Base-by-base conservation (phyloP, 371 early-diverging fungal species). In the Saksenaea oblongispora region DNA sequence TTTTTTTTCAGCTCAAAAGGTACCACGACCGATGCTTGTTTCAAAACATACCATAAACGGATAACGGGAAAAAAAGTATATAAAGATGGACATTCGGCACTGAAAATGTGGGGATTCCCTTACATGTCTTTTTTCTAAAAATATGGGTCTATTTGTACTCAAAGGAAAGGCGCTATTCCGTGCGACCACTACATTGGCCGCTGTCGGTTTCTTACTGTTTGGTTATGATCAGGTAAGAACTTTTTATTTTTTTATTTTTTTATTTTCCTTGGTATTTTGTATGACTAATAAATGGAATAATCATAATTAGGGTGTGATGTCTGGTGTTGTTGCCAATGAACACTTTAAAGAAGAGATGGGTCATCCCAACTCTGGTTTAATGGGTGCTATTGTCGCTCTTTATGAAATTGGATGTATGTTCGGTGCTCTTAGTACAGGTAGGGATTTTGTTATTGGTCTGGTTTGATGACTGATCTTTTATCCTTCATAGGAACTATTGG, bases 211-310 rank as follows among this genome's bases (percentile, higher is more conserved):
- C 64, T 72, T 81, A 59, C 68, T 81, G 35, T 81, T 81, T 60
- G 82, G 82, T 66, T 81, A 81, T 54, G 82, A 78, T 69, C 81
- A 80, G 60, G 81, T 76, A 70, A 42, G 36, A 53, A 44, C n/a
- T n/a, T n/a, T n/a, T n/a, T n/a, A 36, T 11, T 39, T 15, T 36
- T 7, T 37, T 44, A 24, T 0, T 0, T 39, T 61, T 3, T 13
- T 5, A 37, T n/a, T 34, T 4, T 27, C 5, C 17, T 31, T 31
- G 7, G 31, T 31, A 7, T 31, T 31, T 31, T 7, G 31, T 31
- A 31, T 31, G 31, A 31, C 31, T 31, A 31, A 31, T 31, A 31
- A 31, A 7, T n/a, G n/a, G n/a, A n/a, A n/a, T n/a, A n/a, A n/a
- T 31, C 31, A 31, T 31, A 2, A 31, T 31, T 47, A 72, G 73